Base-by-base conservation (phyloP, 2,329 filamentous ascomycete genomes). In the Incumbomyces lentus region DNA sequence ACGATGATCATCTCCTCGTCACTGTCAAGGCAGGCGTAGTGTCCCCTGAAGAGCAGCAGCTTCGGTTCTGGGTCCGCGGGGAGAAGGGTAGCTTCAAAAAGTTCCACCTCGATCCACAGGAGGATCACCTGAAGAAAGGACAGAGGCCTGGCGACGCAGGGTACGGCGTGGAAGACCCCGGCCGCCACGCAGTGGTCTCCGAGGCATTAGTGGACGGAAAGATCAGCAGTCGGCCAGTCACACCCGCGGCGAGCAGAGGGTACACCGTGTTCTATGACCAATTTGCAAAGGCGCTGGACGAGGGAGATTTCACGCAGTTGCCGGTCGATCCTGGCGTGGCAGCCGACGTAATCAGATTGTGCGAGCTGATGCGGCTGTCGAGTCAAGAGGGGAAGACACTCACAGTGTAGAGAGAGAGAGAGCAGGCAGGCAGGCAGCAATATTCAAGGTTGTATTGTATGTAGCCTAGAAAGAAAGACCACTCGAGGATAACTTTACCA, bases 51-150 rank as follows among this genome's bases (percentile, higher is more conserved):
- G 69, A 69, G 18, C 69, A 76, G 51, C 85, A 90, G 68, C 69
- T 83, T 49, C 70, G 85, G 33, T 90, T 81, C 70, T 89, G 85
- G 84, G 71, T 89, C 8, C 72, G 84, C 19, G 86, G 86, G 17
- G 77, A 77, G 14, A 79, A 81, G 64, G 86, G 83, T 1, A 84
- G 76, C 59, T 90, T 82, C 65, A 82, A 77, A 68, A 90, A 89
- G 71, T 74, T 64, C 60, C 66, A 75, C 45, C 70, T 90, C 2
- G 86, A 92, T 60, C 68, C 78, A 1, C 85, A 90, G 64, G 86
- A 92, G 66, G 77, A 81, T 47, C 82, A 87, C 62, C 72, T 89
- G 44, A 76, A 76, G 61, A 70, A 67, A 1, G 84, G 84, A 7
- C 63, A 76, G 55, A 74, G 71, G 60, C 78, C 79, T 6, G 71